These are phyloP conservation scores for Xylaria scruposa DNA, from an alignment of 495 filamentous ascomycete genomes.

Conservation along the genomic window DNA sequence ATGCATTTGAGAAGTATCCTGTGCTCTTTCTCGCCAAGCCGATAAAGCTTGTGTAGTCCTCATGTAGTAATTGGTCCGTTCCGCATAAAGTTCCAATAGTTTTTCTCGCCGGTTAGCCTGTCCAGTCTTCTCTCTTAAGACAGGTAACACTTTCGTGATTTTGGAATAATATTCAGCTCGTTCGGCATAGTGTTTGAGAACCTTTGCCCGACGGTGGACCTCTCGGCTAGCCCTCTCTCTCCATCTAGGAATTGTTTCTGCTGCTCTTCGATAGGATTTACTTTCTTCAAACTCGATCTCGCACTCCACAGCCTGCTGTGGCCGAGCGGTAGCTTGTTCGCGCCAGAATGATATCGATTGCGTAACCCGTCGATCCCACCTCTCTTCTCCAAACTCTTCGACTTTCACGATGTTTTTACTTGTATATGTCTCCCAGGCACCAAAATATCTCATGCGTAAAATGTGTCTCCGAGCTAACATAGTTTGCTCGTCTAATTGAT, in stretches of 20 bases:
- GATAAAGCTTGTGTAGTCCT: slow-evolving; percentile 22
- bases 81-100: slow-evolving; percentile 14
- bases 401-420: slow-evolving; percentile 72
- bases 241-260: slow-evolving; percentile 32
- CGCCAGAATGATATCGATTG: slow-evolving; percentile 35
- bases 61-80: slow-evolving; percentile 24
- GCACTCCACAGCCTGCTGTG: slow-evolving; percentile 26
- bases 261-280: slow-evolving; percentile 30
- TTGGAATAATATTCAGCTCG: slow-evolving; percentile 37
- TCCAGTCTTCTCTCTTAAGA: slow-evolving; percentile 34
- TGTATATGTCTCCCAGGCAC: slow-evolving; percentile 78
- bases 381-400: slow-evolving; percentile 63
- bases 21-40: slow-evolving; percentile 27
- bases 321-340: slow-evolving; percentile 28
- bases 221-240: slow-evolving; percentile 28
- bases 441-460: slow-evolving; percentile 74
- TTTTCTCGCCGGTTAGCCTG: slow-evolving; percentile 31
- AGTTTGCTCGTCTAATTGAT: slow-evolving; percentile 52
- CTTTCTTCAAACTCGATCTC: slow-evolving; percentile 29
- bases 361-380: slow-evolving; percentile 32
- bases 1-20: slow-evolving; percentile 26
- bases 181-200: slow-evolving; percentile 33
- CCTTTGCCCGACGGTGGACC: slow-evolving; percentile 22
- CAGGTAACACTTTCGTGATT: slow-evolving; percentile 35
- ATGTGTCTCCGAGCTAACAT: slow-evolving; percentile 70